Evolutionary conservation across 2,329 filamentous ascomycete species (phyloP).

Genomic region (Pezicula carpinea): DNA sequence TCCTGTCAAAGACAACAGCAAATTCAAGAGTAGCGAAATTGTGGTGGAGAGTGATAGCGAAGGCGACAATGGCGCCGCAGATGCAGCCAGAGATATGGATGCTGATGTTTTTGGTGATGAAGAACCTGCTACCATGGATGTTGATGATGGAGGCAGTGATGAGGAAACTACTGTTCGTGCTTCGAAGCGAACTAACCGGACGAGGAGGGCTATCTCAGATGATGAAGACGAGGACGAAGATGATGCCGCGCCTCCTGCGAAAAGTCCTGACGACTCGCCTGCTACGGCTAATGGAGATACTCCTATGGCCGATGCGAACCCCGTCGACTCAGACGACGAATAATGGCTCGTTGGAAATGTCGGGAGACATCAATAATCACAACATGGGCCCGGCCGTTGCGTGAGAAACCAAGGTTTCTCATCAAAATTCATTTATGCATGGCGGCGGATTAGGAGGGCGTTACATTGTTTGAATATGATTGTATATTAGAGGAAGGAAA

Average conservation of each 20-base stretch:
- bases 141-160: slow-evolving; percentile 20
- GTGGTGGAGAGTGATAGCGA: slow-evolving; percentile 30
- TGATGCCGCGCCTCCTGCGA: slow-evolving; percentile 2
- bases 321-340: slow-evolving; percentile 19
- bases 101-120: slow-evolving; percentile 17
- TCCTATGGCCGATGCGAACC: slow-evolving; percentile 25
- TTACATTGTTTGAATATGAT: no score
- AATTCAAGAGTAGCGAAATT: slow-evolving; percentile 30
- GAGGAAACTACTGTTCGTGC: slow-evolving; percentile 18
- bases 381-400: no score
- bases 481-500: no score
- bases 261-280: slow-evolving; percentile 18
- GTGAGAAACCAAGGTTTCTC: no score
- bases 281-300: slow-evolving; percentile 25
- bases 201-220: slow-evolving; percentile 24
- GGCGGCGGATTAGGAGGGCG: no score
- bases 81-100: slow-evolving; percentile 24
- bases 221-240: slow-evolving; percentile 24
- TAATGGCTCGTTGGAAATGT: slow-evolving; percentile 3
- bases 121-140: slow-evolving; percentile 12
- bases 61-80: slow-evolving; percentile 25
- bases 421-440: no score
- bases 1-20: slow-evolving; percentile 19
- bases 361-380: no score
- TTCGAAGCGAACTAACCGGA: slow-evolving; percentile 19